Evolutionary conservation across 2,329 filamentous ascomycete genomes (phyloP).

Genomic region (Neophaeococcomyces mojaviensis): DNA sequence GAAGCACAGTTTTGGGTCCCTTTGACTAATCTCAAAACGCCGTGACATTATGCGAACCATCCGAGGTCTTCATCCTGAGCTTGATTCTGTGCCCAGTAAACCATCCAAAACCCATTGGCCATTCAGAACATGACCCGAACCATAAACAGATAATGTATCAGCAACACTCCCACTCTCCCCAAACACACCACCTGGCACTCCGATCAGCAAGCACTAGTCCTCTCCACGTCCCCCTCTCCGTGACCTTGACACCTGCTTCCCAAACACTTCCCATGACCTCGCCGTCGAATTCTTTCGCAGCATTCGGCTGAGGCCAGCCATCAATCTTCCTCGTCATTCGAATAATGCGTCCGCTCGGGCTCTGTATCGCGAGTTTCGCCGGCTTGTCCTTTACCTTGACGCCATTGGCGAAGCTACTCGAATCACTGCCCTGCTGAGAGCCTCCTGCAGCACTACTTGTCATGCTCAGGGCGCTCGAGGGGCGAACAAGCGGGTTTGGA

Average conservation of each 20-base stretch:
- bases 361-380: slow-evolving; percentile 91
- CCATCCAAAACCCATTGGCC: no score
- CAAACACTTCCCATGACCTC: slow-evolving; percentile 49
- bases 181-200: slow-evolving; percentile 62
- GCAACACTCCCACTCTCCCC: slow-evolving; percentile 58
- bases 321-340: slow-evolving; percentile 48
- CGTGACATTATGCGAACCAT: no score
- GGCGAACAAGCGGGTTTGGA: slow-evolving; percentile 40
- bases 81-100: no score
- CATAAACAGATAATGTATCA: slow-evolving; percentile 25
- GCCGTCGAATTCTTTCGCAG: slow-evolving; percentile 24
- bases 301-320: slow-evolving; percentile 35
- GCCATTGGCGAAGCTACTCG: slow-evolving; percentile 47
- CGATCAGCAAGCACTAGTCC: slow-evolving; percentile 58
- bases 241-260: slow-evolving; percentile 62
- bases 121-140: no score
- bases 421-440: slow-evolving; percentile 31
- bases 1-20: no score
- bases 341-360: slow-evolving; percentile 88
- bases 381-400: slow-evolving; percentile 62
- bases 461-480: slow-evolving; percentile 55
- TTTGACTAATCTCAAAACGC: no score
- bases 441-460: slow-evolving; percentile 47
- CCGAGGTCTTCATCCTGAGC: no score
- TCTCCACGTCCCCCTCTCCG: slow-evolving; percentile 56